These are phyloP conservation scores for Pyrus communis DNA, from an alignment of 306 rosid genomes.

Conservation along the genomic window DNA sequence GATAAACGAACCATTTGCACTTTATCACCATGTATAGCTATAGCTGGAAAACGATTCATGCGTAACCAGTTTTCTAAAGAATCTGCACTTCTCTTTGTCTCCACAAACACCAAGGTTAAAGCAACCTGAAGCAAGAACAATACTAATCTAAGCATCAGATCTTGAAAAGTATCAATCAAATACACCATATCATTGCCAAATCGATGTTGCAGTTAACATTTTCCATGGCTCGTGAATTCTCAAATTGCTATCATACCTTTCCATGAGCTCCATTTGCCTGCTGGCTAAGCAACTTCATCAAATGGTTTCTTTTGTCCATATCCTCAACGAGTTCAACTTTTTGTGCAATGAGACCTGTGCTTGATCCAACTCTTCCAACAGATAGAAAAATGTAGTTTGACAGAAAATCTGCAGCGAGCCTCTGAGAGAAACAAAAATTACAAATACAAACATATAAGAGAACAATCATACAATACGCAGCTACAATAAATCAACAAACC, in stretches of 20 bases:
- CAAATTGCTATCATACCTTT: conserved; percentile 1
- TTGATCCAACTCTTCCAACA: conserved; percentile 37
- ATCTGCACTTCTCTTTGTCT: conserved; percentile 34
- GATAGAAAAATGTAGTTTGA: conserved; percentile 34
- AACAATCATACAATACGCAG: not conserved
- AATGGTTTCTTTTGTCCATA: conserved; percentile 17
- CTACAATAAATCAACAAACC: not conserved
- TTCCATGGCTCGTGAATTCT: not conserved
- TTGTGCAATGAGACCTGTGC: conserved; percentile 30
- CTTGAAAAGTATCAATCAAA: not conserved
- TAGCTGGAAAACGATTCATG: conserved; percentile 19
- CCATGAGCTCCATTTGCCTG: conserved; percentile 7
- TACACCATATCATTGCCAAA: not conserved
- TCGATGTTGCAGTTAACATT: not conserved
- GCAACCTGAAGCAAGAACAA: conserved; percentile 10
- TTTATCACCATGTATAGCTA: conserved; percentile 38
- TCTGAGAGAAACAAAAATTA: conserved; percentile 1
- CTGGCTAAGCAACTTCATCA: conserved; percentile 17
- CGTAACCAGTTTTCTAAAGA: conserved; percentile 22
- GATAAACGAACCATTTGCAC: conserved; percentile 21
- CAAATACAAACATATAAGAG: not conserved
- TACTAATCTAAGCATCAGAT: not conserved
- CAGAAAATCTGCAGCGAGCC: conserved; percentile 33
- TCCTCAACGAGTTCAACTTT: conserved; percentile 19
- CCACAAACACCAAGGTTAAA: conserved; percentile 35